Base-by-base conservation (phyloP, 2,329 filamentous ascomycete genomes). In the Fusarium goolgardi region DNA sequence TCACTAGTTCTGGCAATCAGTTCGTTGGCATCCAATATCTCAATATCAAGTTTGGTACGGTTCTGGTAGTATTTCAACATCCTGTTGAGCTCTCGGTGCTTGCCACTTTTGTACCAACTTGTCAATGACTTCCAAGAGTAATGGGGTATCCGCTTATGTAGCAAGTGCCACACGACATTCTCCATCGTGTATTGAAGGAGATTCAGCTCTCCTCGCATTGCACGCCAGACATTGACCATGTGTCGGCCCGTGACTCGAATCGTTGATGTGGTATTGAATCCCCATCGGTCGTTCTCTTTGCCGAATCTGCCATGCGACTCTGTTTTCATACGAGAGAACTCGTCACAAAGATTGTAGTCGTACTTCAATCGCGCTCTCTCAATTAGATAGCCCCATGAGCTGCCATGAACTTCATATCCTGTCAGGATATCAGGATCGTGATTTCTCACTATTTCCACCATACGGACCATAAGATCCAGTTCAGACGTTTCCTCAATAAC, bases 191-290 rank as follows among this genome's bases (percentile, higher is more conserved):
- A 98, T 75, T 97, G 94, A 13, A 97, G 84, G 29, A 99, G 81
- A 71, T 94, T 96, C 29, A 99, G 81, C 78, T 97, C 95, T n/a
- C 90, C 88, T 59, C 93, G 88, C 94, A 99, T 97, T 1, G 94
- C 94, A 72, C 95, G 88, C 94, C 96, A 98, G 45, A 98, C 91
- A 71, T 98, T 98, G 81, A 99, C 94, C 85, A 97, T 93, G 76
- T 98, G 95, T 64, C 96, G 87, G 7, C 96, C 96, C 0, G 94
- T 97, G n/a, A 99, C 88, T 58, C 90, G 89, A 70, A 98, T 94
- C 4, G 93, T 95, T 3, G 94, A 97, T 0, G 94, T 96, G 55
- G 94, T 94, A 66, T 93, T 96, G 81, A 97, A 97, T 0, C 94
- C 95, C 95, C 95, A 98, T 68, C 88, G 86, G 77, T 97, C 94